Percentiles rank a stretch among this genome's conserved stretches.
These are phyloP conservation scores for Acanthamoeba culbertsoni DNA, from an alignment of 208 protist species.

Conservation along the genomic window DNA sequence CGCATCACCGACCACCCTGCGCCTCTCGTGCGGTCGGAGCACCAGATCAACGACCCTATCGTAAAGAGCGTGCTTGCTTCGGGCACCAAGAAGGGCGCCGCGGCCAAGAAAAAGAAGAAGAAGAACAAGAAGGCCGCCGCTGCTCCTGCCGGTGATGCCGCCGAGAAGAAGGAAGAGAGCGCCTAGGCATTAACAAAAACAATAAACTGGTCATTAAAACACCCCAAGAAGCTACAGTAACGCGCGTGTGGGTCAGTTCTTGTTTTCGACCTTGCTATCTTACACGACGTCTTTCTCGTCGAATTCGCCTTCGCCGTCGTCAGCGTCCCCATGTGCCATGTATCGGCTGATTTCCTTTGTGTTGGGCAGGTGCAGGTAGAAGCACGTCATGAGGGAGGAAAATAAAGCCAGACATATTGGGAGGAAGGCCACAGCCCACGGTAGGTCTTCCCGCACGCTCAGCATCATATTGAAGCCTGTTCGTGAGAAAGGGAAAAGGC, in stretches of 20 bases:
- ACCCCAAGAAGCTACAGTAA: no score
- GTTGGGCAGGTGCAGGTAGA: slow-evolving; percentile 42
- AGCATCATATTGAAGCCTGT: slow-evolving; percentile 30
- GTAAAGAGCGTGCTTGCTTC: slow-evolving; percentile 38
- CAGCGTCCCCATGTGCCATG: neutral
- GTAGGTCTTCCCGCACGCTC: neutral
- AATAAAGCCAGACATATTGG: neutral
- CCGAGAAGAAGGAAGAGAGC: neutral
- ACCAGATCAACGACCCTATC: slow-evolving; percentile 44
- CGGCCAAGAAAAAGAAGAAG: slow-evolving; percentile 63
- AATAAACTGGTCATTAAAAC: no score
- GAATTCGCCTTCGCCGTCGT: neutral
- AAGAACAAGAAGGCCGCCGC: slow-evolving; percentile 21
- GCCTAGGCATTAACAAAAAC: no score
- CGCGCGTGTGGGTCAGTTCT: no score
- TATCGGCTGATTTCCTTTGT: neutral
- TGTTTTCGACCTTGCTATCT: no score
- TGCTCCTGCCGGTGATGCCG: neutral
- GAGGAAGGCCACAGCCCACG: slow-evolving; percentile 14
- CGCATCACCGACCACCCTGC: slow-evolving; percentile 45
- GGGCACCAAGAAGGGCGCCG: neutral
- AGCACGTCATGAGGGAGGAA: slow-evolving; percentile 10
- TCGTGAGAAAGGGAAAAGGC: neutral
- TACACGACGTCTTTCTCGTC: neutral
- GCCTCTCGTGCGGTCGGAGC: slow-evolving; percentile 65